phyloP scores from a whole-genome alignment of 352 stramenopile species.

The Pythium dissotocum region DNA sequence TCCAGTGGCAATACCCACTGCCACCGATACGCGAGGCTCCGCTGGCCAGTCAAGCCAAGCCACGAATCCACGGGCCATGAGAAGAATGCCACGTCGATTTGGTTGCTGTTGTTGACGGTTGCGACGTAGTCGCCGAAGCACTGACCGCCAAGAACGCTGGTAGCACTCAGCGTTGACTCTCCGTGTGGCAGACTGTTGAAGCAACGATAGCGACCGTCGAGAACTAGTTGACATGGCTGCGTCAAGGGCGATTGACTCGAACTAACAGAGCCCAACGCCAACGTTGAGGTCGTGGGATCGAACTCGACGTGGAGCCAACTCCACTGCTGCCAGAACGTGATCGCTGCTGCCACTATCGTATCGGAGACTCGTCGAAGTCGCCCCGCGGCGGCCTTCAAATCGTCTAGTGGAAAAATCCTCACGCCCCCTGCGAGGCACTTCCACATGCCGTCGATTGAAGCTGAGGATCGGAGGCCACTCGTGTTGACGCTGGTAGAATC shows the following conservation, averaged over 20 bases:
- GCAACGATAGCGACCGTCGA: conserved; percentile 4
- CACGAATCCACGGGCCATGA: conserved; percentile 8
- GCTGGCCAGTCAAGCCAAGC: background rate
- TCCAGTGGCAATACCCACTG: background rate
- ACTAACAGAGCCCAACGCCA: background rate
- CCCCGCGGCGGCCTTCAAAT: too few relatives aligned
- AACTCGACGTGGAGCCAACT: background rate
- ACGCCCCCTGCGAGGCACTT: too few relatives aligned
- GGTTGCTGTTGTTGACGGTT: background rate
- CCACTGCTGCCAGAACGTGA: conserved; percentile 7
- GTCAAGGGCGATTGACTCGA: background rate
- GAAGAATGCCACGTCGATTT: background rate
- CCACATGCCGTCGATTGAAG: too few relatives aligned
- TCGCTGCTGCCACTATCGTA: background rate
- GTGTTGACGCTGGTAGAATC: too few relatives aligned
- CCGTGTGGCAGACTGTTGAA: conserved; percentile 6
- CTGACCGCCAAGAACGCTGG: conserved; percentile 3
- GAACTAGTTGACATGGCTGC: background rate
- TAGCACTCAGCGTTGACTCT: background rate
- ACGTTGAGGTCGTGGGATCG: background rate
- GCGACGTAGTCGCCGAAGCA: conserved; percentile 19
- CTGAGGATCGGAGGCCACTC: too few relatives aligned
- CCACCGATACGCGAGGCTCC: conserved; percentile 7
- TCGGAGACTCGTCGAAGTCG: too few relatives aligned
- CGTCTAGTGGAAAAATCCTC: too few relatives aligned